Evolutionary conservation across 108 stramenopile genomes (phyloP).

Genomic region (Fragilariopsis cylindrus): DNA sequence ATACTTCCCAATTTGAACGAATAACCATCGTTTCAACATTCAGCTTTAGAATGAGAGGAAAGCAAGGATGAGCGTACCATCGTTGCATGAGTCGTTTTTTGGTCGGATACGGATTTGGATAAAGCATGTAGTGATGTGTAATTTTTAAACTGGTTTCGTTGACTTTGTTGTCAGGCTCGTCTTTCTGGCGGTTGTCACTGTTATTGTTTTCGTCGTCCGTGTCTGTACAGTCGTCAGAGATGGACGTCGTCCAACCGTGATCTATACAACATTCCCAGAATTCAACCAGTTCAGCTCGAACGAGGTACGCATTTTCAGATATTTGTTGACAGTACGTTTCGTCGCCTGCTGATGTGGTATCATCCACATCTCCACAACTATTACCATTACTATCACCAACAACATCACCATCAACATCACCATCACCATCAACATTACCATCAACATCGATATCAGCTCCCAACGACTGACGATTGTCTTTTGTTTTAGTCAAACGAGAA

Average conservation of each 20-base stretch:
- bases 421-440: neutral
- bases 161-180: neutral
- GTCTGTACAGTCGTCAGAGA: neutral
- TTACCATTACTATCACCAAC: neutral
- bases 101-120: conserved; percentile 95
- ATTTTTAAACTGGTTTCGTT: conserved; percentile 21
- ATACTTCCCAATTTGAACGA: conserved; percentile 81
- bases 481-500: conserved; percentile 57
- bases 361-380: neutral
- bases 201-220: neutral
- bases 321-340: conserved; percentile 8
- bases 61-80: conserved; percentile 88
- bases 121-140: conserved; percentile 72
- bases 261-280: conserved; percentile 72
- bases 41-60: conserved; percentile 68
- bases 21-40: conserved; percentile 42
- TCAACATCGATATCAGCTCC: neutral
- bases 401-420: neutral
- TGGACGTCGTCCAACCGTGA: neutral
- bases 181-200: conserved; percentile 25
- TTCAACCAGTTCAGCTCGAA: conserved; percentile 89
- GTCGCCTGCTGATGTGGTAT: neutral
- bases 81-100: conserved; percentile 61
- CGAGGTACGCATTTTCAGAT: conserved; percentile 41
- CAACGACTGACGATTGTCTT: neutral